Percentiles rank a stretch among this genome's conserved stretches.
These are phyloP conservation scores for Hyparrhenia diplandra DNA, from an alignment of 176 grass and related monocot genomes.

Conservation along the genomic window DNA sequence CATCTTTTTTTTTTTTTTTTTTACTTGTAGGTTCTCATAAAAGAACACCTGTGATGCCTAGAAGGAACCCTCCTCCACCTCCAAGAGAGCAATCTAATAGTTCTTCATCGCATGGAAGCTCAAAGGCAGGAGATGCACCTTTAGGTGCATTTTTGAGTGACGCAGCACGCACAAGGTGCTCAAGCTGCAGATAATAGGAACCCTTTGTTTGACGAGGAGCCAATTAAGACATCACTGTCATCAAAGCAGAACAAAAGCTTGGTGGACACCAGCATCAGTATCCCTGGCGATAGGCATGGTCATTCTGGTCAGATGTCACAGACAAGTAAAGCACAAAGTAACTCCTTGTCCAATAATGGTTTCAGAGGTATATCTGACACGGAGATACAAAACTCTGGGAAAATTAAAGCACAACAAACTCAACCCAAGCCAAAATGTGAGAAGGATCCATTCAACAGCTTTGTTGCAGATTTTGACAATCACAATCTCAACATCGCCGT, in stretches of 20 bases:
- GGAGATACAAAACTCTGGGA: slow-evolving; percentile 33
- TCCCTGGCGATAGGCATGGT: slow-evolving; percentile 32
- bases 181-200: slow-evolving; percentile 34
- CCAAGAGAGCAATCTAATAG: slow-evolving; percentile 57
- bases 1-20: too few relatives aligned
- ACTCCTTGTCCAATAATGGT: slow-evolving; percentile 29
- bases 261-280: slow-evolving; percentile 28
- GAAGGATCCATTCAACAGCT: slow-evolving; percentile 49
- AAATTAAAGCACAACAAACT: slow-evolving; percentile 35
- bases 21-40: slow-evolving; percentile 38
- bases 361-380: slow-evolving; percentile 17
- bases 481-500: slow-evolving; percentile 39
- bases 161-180: slow-evolving; percentile 52
- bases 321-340: slow-evolving; percentile 26
- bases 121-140: slow-evolving; percentile 42
- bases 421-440: slow-evolving; percentile 30
- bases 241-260: slow-evolving; percentile 41
- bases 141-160: slow-evolving; percentile 76
- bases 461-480: slow-evolving; percentile 62
- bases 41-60: slow-evolving; percentile 57
- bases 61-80: slow-evolving; percentile 64
- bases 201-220: slow-evolving; percentile 52
- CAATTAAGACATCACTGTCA: slow-evolving; percentile 32
- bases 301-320: slow-evolving; percentile 33
- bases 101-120: slow-evolving; percentile 34